Conservation (phyloP, 345 rosid genomes). For the Aquilaria yunnanensis region DNA sequence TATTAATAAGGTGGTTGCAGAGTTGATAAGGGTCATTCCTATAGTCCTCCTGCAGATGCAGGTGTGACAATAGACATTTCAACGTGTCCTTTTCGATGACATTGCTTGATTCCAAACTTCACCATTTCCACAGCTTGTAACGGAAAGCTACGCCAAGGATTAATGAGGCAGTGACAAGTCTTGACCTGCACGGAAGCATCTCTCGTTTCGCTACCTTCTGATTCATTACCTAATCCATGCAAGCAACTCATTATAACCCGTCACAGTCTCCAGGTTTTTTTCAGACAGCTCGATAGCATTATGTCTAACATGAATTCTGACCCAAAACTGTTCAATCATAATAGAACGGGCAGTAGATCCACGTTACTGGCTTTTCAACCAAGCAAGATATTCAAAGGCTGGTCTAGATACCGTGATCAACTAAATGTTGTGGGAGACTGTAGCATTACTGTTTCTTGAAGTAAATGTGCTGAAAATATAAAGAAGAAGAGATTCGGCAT, state of each 20-base stretch:
- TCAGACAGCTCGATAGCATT: no score
- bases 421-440: no score
- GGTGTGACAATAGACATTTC: slow-evolving; percentile 3
- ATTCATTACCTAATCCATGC: neutral
- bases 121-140: neutral
- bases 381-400: no score
- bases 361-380: no score
- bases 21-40: slow-evolving; percentile 10
- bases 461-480: neutral
- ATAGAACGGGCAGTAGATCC: no score
- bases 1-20: slow-evolving; percentile 24
- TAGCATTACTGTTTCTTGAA: neutral
- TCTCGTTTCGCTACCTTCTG: neutral
- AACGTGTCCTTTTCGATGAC: slow-evolving; percentile 9
- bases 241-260: neutral
- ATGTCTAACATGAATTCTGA: no score
- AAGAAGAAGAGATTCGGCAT: neutral
- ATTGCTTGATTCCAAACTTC: slow-evolving; percentile 10
- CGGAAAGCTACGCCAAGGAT: neutral
- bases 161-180: neutral
- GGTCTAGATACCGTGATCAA: no score
- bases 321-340: no score
- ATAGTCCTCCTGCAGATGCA: slow-evolving; percentile 3
- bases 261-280: neutral
- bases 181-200: neutral